Evolutionary conservation across 441 rosid species (phyloP).

Genomic region (Caryocar brasiliense): DNA sequence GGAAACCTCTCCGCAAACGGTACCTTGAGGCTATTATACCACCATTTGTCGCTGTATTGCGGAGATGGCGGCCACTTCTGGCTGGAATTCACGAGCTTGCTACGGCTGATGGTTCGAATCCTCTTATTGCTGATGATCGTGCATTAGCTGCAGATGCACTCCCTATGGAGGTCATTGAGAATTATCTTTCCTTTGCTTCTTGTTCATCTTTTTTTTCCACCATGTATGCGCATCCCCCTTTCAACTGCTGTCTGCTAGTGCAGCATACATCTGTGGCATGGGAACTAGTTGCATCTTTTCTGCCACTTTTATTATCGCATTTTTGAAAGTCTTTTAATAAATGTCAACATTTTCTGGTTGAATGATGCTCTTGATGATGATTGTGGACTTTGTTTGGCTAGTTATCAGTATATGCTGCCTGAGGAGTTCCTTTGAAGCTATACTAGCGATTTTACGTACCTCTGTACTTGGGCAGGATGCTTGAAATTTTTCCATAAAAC

Average conservation of each 20-base stretch:
- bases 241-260: neutral
- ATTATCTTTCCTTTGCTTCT: conserved; percentile 13
- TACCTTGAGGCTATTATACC: conserved; percentile 93
- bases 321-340: too few species aligned
- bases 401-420: too few species aligned
- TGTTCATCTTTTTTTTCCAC: neutral
- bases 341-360: too few species aligned
- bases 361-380: too few species aligned
- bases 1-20: conserved; percentile 79
- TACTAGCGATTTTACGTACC: too few species aligned
- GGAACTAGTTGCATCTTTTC: neutral
- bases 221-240: neutral
- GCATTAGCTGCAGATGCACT: conserved; percentile 93
- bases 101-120: conserved; percentile 94
- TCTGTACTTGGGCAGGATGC: too few species aligned
- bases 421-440: too few species aligned
- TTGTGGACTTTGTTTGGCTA: too few species aligned
- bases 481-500: too few species aligned
- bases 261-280: neutral
- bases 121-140: conserved; percentile 88
- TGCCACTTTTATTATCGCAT: too few species aligned
- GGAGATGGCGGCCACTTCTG: conserved; percentile 98
- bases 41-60: conserved; percentile 90
- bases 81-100: conserved; percentile 99
- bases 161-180: conserved; percentile 68